Base-by-base conservation (phyloP, 257 asterid species). In the Prunella vulgaris region DNA sequence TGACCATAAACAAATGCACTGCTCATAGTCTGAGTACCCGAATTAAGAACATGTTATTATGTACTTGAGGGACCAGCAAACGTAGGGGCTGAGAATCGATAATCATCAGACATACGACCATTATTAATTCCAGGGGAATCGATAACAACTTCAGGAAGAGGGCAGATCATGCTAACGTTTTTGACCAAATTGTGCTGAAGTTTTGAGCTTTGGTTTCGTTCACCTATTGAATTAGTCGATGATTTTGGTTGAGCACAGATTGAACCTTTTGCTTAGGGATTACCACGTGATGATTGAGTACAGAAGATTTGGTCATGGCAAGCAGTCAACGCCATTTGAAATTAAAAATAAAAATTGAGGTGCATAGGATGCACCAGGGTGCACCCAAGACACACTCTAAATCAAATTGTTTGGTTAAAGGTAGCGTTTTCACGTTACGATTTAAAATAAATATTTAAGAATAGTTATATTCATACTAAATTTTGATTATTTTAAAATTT, bases 171-270 rank as follows among this genome's bases (percentile, higher is more conserved):
- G 0, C 9, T 0, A 2, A 56, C 37, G 13, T 4, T 28, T 56
- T 15, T 80, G 61, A 69, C 90, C 75, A 90, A 5, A 71, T 84
- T 84, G 1, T 74, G 70, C n/a, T 85, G 90, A 46, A 80, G 28
- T 71, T 78, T 88, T 5, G 94, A 83, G 9, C 71, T 76, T 35
- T 88, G 95, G 77, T 90, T 88, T 57, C 86, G 65, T 90, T 84
- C 27, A 81, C 97, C 64, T 83, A 92, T 24, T 83, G 86, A 72
- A 90, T 90, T n/a, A 90, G 57, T 32, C 54, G 66, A 35, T 91
- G 80, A 63, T 88, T 90, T 72, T 57, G 88, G 71, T 86, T 91
- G 56, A 88, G 73, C 73, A 86, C 63, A 13, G 78, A 81, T 38
- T 90, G 88, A 14, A 79, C 95, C 74, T 53, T 76, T 60, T 82